A percentile compares a stretch with the other conserved stretches of the same genome.
Conservation (phyloP, 1,139 yeast genomes). For the Hansenula anomala region DNA sequence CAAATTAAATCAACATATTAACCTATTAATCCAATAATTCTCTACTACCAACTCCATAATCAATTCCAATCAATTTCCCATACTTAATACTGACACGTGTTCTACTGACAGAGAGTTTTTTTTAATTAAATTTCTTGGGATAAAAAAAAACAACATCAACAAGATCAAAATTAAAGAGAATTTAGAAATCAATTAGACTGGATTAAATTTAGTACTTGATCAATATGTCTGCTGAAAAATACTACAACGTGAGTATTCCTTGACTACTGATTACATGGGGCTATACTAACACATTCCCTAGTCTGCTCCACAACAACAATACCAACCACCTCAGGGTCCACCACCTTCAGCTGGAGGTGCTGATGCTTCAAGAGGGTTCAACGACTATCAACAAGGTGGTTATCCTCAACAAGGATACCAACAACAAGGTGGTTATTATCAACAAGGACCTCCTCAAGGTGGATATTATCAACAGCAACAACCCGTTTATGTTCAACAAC, state of each 20-base stretch:
- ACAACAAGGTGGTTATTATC: conserved; percentile 32
- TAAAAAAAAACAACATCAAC: too few relatives aligned
- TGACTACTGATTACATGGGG: neutral
- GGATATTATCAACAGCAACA: conserved; percentile 51
- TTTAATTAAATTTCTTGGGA: too few relatives aligned
- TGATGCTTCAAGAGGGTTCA: conserved; percentile 16
- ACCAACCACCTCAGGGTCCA: conserved; percentile 19
- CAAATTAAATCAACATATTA: too few relatives aligned
- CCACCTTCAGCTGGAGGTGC: conserved; percentile 21
- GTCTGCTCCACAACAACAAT: conserved; percentile 8
- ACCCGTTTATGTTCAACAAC: conserved; percentile 65
- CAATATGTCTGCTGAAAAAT: conserved; percentile 22
- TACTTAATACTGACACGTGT: too few relatives aligned
- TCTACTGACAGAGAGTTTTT: too few relatives aligned
- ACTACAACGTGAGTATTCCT: conserved; percentile 16
- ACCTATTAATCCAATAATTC: too few relatives aligned
- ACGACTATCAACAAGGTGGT: conserved; percentile 17
- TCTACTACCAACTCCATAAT: too few relatives aligned
- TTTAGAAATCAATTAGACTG: too few relatives aligned
- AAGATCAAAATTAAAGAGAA: neutral
- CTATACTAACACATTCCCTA: neutral
- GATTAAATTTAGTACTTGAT: too few relatives aligned
- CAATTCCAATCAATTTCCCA: too few relatives aligned
- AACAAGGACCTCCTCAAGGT: conserved; percentile 32
- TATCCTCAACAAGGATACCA: conserved; percentile 5